Conservation (phyloP, 805 yeast genomes). For the Candida vartiovaarae region DNA sequence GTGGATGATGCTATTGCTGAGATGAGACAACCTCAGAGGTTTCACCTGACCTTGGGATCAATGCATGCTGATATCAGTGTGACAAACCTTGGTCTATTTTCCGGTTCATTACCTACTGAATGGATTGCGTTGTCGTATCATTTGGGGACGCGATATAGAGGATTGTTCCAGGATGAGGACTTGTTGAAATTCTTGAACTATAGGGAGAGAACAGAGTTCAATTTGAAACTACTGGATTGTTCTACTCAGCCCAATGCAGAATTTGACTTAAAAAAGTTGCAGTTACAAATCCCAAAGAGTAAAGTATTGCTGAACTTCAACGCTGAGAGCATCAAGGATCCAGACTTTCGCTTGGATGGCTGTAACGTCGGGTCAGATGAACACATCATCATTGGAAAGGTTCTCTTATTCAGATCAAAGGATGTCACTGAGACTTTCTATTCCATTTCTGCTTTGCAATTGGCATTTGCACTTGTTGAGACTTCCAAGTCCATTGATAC, state of each 20-base stretch:
- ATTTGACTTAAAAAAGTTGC: conserved; percentile 12
- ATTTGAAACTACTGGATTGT: conserved; percentile 28
- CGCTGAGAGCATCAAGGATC: conserved; percentile 3
- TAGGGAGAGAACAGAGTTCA: conserved; percentile 29
- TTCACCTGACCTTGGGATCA: conserved; percentile 11
- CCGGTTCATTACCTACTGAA: conserved; percentile 32
- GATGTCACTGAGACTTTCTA: conserved; percentile 18
- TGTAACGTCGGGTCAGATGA: conserved; percentile 1
- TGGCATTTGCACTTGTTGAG: conserved; percentile 42
- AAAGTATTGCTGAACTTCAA: conserved; percentile 16
- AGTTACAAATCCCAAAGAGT: conserved; percentile 13
- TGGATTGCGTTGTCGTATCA: conserved; percentile 45
- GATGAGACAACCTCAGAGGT: neutral
- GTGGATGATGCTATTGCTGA: neutral
- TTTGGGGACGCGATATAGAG: conserved; percentile 45
- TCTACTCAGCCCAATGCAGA: conserved; percentile 18
- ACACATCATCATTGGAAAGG: conserved; percentile 7
- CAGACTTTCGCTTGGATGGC: neutral
- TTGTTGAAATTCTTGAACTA: conserved; percentile 35
- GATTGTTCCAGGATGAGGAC: conserved; percentile 32
- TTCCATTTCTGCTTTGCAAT: conserved; percentile 44
- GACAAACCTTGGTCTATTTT: conserved; percentile 33
- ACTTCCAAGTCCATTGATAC: conserved; percentile 28
- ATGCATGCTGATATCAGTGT: conserved; percentile 9
- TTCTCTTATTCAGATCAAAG: conserved; percentile 2